Evolutionary conservation across 176 grass and related monocot genomes (phyloP).

Genomic region (Avena eriantha): DNA sequence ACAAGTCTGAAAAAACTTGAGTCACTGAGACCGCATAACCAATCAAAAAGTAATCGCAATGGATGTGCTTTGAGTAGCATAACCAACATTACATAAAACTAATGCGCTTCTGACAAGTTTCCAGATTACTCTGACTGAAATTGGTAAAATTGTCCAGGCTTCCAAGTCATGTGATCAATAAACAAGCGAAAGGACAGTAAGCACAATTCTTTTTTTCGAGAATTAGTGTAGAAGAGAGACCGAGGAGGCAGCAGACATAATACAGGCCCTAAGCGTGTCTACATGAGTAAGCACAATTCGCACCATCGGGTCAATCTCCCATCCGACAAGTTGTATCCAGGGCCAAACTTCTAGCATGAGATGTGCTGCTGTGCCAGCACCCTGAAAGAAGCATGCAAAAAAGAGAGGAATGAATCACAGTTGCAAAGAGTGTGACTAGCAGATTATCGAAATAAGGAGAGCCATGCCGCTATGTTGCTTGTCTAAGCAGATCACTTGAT

Average conservation of each 20-base stretch:
- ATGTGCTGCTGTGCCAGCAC: conserved; percentile 81
- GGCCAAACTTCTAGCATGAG: conserved; percentile 78
- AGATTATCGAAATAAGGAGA: conserved; percentile 3
- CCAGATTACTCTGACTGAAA: background rate
- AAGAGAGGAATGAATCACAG: background rate
- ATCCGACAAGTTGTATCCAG: conserved; percentile 78
- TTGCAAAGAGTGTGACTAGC: background rate
- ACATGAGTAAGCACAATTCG: conserved; percentile 21
- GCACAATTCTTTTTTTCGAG: conserved; percentile 18
- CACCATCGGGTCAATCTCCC: conserved; percentile 94
- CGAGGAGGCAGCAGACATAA: no score
- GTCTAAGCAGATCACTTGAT: conserved; percentile 10
- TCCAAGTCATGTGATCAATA: background rate
- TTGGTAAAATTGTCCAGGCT: background rate
- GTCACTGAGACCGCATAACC: background rate
- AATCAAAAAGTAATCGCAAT: background rate
- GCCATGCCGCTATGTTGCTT: background rate
- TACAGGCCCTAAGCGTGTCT: no score
- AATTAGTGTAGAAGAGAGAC: no score
- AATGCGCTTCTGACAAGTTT: background rate
- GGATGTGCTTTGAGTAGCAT: conserved; percentile 16
- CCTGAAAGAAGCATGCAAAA: conserved; percentile 55
- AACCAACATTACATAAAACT: conserved; percentile 25
- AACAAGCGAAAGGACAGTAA: background rate
- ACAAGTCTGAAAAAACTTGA: background rate